These are phyloP conservation scores for Spiromastix sp. DNA, from an alignment of 2,329 filamentous ascomycete species.

Conservation along the genomic window DNA sequence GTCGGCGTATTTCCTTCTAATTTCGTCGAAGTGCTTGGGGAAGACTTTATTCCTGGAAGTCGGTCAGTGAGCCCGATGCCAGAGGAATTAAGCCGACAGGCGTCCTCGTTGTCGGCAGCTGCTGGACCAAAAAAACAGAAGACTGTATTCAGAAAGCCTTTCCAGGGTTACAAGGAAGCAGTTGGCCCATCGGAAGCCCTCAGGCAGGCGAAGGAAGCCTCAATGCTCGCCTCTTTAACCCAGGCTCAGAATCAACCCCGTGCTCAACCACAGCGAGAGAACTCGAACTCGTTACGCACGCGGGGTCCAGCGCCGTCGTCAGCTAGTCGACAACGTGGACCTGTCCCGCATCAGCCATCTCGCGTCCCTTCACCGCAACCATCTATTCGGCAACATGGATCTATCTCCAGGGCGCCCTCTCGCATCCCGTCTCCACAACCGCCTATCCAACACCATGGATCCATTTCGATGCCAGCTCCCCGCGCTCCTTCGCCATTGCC, in stretches of 20 bases:
- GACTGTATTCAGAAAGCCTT: constrained; percentile 52
- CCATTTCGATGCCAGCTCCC: background rate
- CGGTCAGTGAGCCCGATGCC: constrained; percentile 45
- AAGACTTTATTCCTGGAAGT: constrained; percentile 64
- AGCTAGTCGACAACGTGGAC: constrained; percentile 6
- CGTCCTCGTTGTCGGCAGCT: constrained; percentile 31
- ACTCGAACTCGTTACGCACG: no score
- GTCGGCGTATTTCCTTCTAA: constrained; percentile 94
- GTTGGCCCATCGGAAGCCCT: constrained; percentile 29
- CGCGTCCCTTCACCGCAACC: constrained; percentile 11
- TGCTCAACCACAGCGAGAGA: background rate
- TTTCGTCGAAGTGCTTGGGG: constrained; percentile 83
- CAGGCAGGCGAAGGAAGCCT: constrained; percentile 19
- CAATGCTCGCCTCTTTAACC: background rate
- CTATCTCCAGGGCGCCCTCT: background rate
- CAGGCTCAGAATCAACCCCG: constrained; percentile 2
- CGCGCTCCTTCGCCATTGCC: background rate
- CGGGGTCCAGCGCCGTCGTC: background rate
- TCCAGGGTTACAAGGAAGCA: constrained; percentile 50
- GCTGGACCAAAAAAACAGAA: constrained; percentile 49
- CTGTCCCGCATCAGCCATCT: constrained; percentile 8
- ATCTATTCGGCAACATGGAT: background rate
- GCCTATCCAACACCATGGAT: background rate
- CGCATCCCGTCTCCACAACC: constrained; percentile 11
- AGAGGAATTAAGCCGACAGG: constrained; percentile 15